Conservation (phyloP, 2,329 filamentous ascomycete species). For the Fusarium begoniae region DNA sequence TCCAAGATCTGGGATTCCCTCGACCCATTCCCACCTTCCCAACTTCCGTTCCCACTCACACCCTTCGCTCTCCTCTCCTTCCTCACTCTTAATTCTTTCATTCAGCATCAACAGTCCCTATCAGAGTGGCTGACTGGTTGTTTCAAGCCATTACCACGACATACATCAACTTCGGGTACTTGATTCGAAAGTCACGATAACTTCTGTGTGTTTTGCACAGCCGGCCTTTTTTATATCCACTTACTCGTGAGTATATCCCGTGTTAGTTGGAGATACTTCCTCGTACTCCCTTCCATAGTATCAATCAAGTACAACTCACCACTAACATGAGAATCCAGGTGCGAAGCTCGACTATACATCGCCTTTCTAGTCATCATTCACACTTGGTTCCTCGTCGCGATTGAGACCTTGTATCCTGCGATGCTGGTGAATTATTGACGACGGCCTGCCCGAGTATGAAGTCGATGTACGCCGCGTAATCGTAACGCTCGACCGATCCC, state of each 20-base stretch:
- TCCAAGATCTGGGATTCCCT: slow-evolving; percentile 43
- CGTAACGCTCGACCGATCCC: slow-evolving; percentile 32
- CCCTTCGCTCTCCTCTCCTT: slow-evolving; percentile 39
- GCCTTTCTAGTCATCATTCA: background rate
- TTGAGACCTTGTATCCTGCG: slow-evolving; percentile 34
- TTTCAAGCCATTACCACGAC: slow-evolving; percentile 20
- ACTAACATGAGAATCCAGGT: slow-evolving; percentile 23
- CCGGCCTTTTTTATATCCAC: slow-evolving; percentile 10
- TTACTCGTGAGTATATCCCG: slow-evolving; percentile 28
- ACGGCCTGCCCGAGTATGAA: slow-evolving; percentile 41
- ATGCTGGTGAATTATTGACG: slow-evolving; percentile 40
- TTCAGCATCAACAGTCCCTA: slow-evolving; percentile 28
- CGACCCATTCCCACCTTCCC: slow-evolving; percentile 44
- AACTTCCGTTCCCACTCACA: slow-evolving; percentile 41
- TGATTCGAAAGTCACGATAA: background rate
- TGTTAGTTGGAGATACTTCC: slow-evolving; percentile 40
- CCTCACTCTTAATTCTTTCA: slow-evolving; percentile 38
- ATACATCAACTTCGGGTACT: slow-evolving; percentile 13
- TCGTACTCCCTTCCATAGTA: slow-evolving; percentile 26
- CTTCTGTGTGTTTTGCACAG: slow-evolving; percentile 4
- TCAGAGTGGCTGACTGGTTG: slow-evolving; percentile 33
- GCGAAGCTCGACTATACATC: background rate
- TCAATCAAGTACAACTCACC: slow-evolving; percentile 14
- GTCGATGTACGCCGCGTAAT: slow-evolving; percentile 33
- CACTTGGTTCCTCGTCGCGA: slow-evolving; percentile 24